These are phyloP conservation scores for Plasmopara halstedii DNA, from an alignment of 352 stramenopile genomes.

Conservation along the genomic window DNA sequence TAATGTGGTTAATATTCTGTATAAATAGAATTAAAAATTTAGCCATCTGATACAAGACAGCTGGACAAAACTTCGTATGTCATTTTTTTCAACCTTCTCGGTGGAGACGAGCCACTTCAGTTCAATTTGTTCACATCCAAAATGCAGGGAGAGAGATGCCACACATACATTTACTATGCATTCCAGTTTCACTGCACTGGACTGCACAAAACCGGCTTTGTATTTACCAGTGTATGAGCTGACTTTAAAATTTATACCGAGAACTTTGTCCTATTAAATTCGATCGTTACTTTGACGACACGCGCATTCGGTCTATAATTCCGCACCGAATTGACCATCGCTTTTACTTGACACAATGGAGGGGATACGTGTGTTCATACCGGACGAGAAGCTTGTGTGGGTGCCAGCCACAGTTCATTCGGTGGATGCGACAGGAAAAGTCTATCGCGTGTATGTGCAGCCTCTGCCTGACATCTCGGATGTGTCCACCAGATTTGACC, in stretches of 20 bases:
- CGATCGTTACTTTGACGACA: slow-evolving; percentile 5
- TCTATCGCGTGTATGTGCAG: slow-evolving; percentile 61
- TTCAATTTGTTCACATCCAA: too few species aligned
- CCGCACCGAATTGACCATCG: too few species aligned
- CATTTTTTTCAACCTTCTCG: too few species aligned
- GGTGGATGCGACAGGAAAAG: slow-evolving; percentile 47
- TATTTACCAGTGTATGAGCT: too few species aligned
- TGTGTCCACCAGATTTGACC: neutral
- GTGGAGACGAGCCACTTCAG: too few species aligned
- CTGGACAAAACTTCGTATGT: too few species aligned
- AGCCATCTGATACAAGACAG: too few species aligned
- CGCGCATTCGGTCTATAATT: slow-evolving; percentile 2
- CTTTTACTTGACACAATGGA: slow-evolving; percentile 48
- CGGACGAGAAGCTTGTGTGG: slow-evolving; percentile 75
- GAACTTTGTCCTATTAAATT: too few species aligned
- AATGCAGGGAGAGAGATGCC: neutral
- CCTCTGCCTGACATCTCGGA: slow-evolving; percentile 7
- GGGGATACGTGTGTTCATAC: slow-evolving; percentile 74
- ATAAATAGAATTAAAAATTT: too few species aligned
- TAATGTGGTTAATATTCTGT: too few species aligned
- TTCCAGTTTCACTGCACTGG: neutral
- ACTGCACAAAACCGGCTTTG: too few species aligned
- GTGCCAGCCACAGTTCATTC: slow-evolving; percentile 66
- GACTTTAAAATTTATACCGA: neutral
- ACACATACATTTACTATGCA: neutral